These are phyloP conservation scores for Apiospora arundinis DNA, from an alignment of 2,329 filamentous ascomycete species.

Conservation along the genomic window DNA sequence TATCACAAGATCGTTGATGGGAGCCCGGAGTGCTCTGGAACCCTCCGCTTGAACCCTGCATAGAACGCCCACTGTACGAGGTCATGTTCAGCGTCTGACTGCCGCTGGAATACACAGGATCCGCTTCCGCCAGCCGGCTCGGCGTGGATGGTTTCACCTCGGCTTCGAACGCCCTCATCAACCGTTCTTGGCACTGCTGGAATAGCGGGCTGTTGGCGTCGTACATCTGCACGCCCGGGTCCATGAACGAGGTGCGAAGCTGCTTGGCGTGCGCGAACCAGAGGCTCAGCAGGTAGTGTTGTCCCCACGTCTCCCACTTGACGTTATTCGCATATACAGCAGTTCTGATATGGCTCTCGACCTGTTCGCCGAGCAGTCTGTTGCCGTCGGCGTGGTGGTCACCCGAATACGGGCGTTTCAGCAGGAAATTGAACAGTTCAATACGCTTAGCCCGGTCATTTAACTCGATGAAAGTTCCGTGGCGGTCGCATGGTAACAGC, in stretches of 20 bases:
- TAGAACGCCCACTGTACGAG: conserved; percentile 46
- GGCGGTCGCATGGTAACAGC: conserved; percentile 35
- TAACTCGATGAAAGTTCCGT: conserved; percentile 58
- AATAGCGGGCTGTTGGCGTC: conserved; percentile 59
- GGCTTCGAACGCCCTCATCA: conserved; percentile 57
- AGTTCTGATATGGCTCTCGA: conserved; percentile 58
- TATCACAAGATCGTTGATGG: background rate
- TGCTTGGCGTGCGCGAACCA: conserved; percentile 63
- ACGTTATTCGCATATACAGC: conserved; percentile 45
- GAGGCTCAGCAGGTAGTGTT: conserved; percentile 63
- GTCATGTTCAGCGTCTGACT: conserved; percentile 45
- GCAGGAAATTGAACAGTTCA: conserved; percentile 37
- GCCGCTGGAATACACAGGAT: conserved; percentile 20
- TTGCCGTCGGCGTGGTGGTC: conserved; percentile 48
- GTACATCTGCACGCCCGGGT: conserved; percentile 63
- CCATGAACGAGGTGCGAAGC: conserved; percentile 68
- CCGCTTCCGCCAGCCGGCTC: conserved; percentile 21
- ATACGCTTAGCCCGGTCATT: conserved; percentile 56
- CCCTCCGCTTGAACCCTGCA: background rate
- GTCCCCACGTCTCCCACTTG: conserved; percentile 59
- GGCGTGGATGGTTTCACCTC: conserved; percentile 51
- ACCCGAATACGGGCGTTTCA: conserved; percentile 42
- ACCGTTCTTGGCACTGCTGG: conserved; percentile 51
- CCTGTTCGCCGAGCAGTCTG: conserved; percentile 55
- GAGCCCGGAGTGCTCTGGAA: background rate